Evolutionary conservation across 257 asterid species (phyloP).

Genomic region (Penstemon newberryi): DNA sequence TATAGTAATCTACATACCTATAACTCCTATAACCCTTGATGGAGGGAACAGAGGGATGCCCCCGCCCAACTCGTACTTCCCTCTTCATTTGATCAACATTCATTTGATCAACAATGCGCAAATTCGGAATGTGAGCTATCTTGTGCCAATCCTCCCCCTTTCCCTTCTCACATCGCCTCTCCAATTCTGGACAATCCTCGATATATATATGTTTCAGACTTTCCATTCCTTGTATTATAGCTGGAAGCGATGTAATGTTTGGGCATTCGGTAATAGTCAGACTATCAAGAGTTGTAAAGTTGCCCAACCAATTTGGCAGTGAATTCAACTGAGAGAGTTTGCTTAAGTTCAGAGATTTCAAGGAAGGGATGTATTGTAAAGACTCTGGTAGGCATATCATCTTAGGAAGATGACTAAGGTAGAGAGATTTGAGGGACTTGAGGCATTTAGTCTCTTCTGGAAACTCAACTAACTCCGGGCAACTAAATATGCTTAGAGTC

Average conservation of each 20-base stretch:
- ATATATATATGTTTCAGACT: conserved; percentile 19
- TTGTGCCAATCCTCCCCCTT: conserved; percentile 37
- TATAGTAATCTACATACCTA: too few relatives aligned
- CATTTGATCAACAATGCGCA: too few relatives aligned
- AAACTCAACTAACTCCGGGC: conserved; percentile 1
- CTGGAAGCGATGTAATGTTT: conserved; percentile 28
- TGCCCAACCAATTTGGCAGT: conserved; percentile 22
- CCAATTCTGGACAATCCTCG: neutral
- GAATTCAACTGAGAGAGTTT: conserved; percentile 21
- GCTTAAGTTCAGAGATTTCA: neutral
- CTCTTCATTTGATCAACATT: too few relatives aligned
- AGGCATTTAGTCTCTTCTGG: conserved; percentile 12
- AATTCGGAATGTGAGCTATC: conserved; percentile 26
- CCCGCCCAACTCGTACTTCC: neutral
- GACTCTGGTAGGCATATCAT: conserved; percentile 22
- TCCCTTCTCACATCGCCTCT: conserved; percentile 27
- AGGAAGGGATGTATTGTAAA: conserved; percentile 7
- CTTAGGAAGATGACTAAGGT: neutral
- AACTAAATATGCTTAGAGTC: neutral
- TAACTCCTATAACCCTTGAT: neutral
- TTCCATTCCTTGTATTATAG: conserved; percentile 16
- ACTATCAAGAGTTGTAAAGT: conserved; percentile 1
- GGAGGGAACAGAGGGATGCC: neutral
- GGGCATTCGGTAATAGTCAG: conserved; percentile 7
- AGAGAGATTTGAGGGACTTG: neutral